A percentile compares a stretch with the other conserved stretches of the same genome.
These are phyloP conservation scores for Ramularia endophylla DNA, from an alignment of 2,329 filamentous ascomycete species.

Conservation along the genomic window DNA sequence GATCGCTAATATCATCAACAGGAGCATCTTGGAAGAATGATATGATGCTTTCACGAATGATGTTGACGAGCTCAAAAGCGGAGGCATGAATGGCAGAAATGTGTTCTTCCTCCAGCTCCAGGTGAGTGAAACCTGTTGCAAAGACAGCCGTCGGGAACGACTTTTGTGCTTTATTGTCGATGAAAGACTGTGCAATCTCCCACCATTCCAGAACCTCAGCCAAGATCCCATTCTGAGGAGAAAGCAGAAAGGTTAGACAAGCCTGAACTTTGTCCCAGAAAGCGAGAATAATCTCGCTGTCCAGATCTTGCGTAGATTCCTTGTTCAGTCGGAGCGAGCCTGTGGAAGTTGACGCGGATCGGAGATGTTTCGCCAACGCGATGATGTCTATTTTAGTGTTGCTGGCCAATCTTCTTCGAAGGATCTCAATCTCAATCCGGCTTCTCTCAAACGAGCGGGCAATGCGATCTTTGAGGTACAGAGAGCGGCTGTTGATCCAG, in stretches of 20 bases:
- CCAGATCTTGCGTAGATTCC: constrained; percentile 53
- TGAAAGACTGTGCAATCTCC: constrained; percentile 85
- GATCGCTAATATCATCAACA: constrained; percentile 79
- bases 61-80: constrained; percentile 72
- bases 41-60: constrained; percentile 72
- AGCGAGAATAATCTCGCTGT: constrained; percentile 74
- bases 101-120: constrained; percentile 67
- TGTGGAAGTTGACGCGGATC: constrained; percentile 51
- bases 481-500: constrained; percentile 86
- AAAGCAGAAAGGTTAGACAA: constrained; percentile 69
- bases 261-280: constrained; percentile 85
- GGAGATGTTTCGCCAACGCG: constrained; percentile 67
- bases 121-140: constrained; percentile 63
- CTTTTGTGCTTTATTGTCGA: constrained; percentile 76
- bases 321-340: constrained; percentile 17
- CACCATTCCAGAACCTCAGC: constrained; percentile 91
- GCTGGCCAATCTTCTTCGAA: constrained; percentile 72
- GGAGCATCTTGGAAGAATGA: constrained; percentile 83
- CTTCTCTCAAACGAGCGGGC: constrained; percentile 74
- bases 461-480: constrained; percentile 83
- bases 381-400: constrained; percentile 65
- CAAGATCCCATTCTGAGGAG: constrained; percentile 67
- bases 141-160: constrained; percentile 54
- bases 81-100: constrained; percentile 69
- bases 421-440: constrained; percentile 85